A percentile compares a stretch with the other conserved stretches of the same genome.
These are phyloP conservation scores for Fonsecaea erecta DNA, from an alignment of 2,329 filamentous ascomycete genomes.

Conservation along the genomic window DNA sequence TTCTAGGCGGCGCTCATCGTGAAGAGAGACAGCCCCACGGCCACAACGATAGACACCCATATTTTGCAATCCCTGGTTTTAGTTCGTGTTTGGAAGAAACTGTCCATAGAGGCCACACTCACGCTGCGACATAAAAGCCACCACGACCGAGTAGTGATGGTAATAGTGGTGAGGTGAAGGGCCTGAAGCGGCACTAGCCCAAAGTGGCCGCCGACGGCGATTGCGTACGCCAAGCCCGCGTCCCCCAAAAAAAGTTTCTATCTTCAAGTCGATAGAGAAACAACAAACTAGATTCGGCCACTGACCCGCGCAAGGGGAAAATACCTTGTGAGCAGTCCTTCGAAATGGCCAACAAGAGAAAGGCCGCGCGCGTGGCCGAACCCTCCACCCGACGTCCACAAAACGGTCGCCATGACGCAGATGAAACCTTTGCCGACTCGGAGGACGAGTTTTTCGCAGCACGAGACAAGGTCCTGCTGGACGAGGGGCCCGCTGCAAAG, in stretches of 20 bases:
- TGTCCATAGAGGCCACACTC: too few relatives aligned
- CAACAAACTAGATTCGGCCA: background rate
- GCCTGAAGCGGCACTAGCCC: too few relatives aligned
- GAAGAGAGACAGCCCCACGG: too few relatives aligned
- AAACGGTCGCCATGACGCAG: conserved; percentile 45
- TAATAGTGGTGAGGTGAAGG: too few relatives aligned
- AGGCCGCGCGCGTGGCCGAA: conserved; percentile 58
- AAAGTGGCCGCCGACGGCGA: background rate
- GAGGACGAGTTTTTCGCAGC: conserved; percentile 92
- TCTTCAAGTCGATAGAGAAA: background rate
- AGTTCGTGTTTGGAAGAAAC: too few relatives aligned
- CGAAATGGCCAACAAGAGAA: conserved; percentile 66
- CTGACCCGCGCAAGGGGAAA: background rate
- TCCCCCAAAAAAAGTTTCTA: conserved; percentile 23
- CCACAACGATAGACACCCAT: too few relatives aligned
- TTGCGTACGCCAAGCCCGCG: conserved; percentile 23
- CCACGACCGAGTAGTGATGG: too few relatives aligned
- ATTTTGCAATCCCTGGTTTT: too few relatives aligned
- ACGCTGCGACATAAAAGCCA: too few relatives aligned
- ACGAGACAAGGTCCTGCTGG: conserved; percentile 82
- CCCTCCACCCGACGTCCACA: conserved; percentile 11
- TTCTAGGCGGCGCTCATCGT: too few relatives aligned
- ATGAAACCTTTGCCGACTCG: conserved; percentile 85
- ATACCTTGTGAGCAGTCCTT: background rate
- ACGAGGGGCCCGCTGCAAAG: conserved; percentile 80